Base-by-base conservation (phyloP, 768 basidiomycete genomes). In the Clitopilus hobsonii region DNA sequence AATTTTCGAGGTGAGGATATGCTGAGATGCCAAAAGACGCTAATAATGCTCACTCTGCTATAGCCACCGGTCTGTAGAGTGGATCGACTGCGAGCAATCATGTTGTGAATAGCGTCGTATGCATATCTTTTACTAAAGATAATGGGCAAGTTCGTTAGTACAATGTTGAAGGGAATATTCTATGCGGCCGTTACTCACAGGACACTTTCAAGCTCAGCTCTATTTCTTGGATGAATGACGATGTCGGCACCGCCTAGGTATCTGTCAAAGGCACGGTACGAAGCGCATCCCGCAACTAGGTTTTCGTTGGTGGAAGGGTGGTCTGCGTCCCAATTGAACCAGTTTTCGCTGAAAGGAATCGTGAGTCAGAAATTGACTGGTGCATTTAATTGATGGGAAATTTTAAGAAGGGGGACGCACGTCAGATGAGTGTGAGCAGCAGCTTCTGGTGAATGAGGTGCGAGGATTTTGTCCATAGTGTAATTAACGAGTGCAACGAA, bases 71-170 rank as follows among this genome's bases (percentile, higher is more conserved):
- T 75, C 57, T 83, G 78, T 14, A 90, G 72, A 16, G 81, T 72
- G 18, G 83, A 81, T 45, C 84, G 84, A 61, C 86, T 84, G 55
- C 78, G 79, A 16, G 90, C 75, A 63, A 92, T 89, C 7, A 82
- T 80, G 63, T 91, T 92, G 67, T 92, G 91, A 53, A 92, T 89
- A 10, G 84, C 82, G 58, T 91, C 89, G 62, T 88, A 84, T 0
- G 86, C 81, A 63, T 91, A 91, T 64, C 89, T 77, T 54, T 84
- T 78, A 56, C 89, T 91, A 65, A 22, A 18, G 48, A 27, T 55
- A 52, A 26, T 55, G 53, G 51, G 51, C 58, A 57, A 28, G 55
- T 29, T 52, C 54, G 18, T 25, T 28, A 16, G 45, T 8, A 53
- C 18, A n/a, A 6, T 27, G n/a, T n/a, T n/a, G n/a, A n/a, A n/a